Evolutionary conservation across 495 filamentous ascomycete species (phyloP).

Genomic region (Penicillium crystallinum): DNA sequence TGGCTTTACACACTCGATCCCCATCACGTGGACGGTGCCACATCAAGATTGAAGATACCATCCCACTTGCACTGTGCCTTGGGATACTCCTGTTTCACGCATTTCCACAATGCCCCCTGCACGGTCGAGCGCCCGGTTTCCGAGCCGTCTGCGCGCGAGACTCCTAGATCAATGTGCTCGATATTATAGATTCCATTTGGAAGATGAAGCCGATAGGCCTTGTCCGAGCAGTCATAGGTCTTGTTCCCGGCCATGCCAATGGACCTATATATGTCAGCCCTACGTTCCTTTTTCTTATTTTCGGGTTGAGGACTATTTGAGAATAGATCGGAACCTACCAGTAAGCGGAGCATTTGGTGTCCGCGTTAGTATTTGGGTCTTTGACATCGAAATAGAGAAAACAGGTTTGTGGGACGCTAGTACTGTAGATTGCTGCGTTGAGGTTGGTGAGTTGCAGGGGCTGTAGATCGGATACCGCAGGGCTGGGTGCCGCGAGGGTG

Average conservation of each 20-base stretch:
- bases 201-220: slow-evolving; percentile 13
- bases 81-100: slow-evolving; percentile 5
- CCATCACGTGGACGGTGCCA: background rate
- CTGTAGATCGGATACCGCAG: slow-evolving; percentile 4
- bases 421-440: slow-evolving; percentile 2
- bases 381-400: slow-evolving; percentile 10
- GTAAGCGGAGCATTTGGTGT: slow-evolving; percentile 6
- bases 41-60: slow-evolving; percentile 10
- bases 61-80: slow-evolving; percentile 7
- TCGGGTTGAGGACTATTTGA: no score
- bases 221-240: slow-evolving; percentile 13
- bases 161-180: slow-evolving; percentile 10
- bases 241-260: slow-evolving; percentile 3
- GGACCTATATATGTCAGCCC: slow-evolving; percentile 14
- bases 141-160: slow-evolving; percentile 9
- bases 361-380: slow-evolving; percentile 13
- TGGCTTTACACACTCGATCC: no score
- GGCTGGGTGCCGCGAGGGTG: slow-evolving; percentile 7
- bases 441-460: slow-evolving; percentile 8
- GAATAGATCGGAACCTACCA: slow-evolving; percentile 11
- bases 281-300: no score
- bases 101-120: slow-evolving; percentile 7
- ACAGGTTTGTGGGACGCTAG: slow-evolving; percentile 4
- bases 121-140: background rate
- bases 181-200: slow-evolving; percentile 16